phyloP scores from a whole-genome alignment of 306 rosid species.

The Gleditsia sinensis region DNA sequence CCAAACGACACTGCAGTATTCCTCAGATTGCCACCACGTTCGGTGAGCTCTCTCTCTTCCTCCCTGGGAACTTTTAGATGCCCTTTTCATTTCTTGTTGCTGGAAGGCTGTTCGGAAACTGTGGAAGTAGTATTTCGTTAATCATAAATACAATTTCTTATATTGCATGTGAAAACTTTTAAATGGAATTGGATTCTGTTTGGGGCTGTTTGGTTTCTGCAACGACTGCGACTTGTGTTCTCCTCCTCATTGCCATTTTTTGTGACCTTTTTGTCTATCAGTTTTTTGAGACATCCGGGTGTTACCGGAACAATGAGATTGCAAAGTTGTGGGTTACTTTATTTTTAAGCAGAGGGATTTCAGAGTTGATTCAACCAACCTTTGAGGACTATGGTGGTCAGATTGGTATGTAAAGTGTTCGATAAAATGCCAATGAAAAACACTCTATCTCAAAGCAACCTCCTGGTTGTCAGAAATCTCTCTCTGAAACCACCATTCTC shows the following conservation, averaged over 20 bases:
- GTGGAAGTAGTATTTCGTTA: no score
- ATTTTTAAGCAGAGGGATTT: neutral
- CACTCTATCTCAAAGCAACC: neutral
- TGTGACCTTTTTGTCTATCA: neutral
- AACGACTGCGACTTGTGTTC: neutral
- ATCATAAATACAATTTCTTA: neutral
- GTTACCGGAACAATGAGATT: neutral
- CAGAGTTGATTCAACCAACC: neutral
- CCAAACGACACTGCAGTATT: neutral
- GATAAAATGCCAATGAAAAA: neutral
- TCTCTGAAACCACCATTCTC: neutral
- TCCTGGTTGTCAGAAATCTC: neutral
- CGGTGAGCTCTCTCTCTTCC: neutral
- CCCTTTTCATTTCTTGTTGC: neutral
- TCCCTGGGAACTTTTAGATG: neutral
- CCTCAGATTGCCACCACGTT: neutral
- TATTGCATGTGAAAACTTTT: neutral
- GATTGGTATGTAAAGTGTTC: neutral
- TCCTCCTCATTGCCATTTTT: neutral
- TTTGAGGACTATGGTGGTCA: neutral
- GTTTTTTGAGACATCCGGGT: neutral
- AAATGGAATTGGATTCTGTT: neutral
- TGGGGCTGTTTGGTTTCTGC: neutral
- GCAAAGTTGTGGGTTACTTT: neutral
- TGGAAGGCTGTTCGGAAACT: no score